phyloP scores from a whole-genome alignment of 345 rosid species.

The Eucalyptus paniculata region DNA sequence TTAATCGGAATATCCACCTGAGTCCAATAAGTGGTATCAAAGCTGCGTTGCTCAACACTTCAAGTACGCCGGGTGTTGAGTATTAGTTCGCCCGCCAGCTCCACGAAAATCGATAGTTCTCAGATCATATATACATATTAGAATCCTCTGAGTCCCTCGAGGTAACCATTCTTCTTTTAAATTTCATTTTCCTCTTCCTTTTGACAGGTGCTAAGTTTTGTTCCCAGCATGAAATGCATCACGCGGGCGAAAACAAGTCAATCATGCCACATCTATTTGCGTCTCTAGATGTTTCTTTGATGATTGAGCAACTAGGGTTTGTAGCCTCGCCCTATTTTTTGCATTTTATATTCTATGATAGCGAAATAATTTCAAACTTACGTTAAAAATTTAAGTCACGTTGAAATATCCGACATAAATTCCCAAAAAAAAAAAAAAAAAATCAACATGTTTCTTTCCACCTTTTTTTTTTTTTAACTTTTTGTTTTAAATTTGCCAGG shows the following conservation, averaged over 20 bases:
- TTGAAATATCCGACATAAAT: neutral
- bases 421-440: neutral
- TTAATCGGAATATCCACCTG: too few relatives aligned
- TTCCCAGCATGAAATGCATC: neutral
- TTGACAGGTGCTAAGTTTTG: neutral
- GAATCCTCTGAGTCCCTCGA: neutral
- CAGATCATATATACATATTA: too few relatives aligned
- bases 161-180: neutral
- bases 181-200: neutral
- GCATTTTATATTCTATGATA: too few relatives aligned
- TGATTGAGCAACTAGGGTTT: too few relatives aligned
- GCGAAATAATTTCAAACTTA: too few relatives aligned
- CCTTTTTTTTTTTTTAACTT: too few relatives aligned
- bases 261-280: neutral
- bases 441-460: neutral
- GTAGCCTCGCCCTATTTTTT: too few relatives aligned
- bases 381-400: too few relatives aligned
- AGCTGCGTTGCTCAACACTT: too few relatives aligned
- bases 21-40: too few relatives aligned
- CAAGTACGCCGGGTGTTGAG: neutral
- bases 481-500: too few relatives aligned
- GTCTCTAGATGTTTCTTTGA: too few relatives aligned
- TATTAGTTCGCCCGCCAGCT: neutral
- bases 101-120: neutral
- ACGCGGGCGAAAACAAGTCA: neutral